Percentiles rank a stretch among this genome's conserved stretches.
Conservation (phyloP, 2,329 filamentous ascomycete species). For the Fusarium avenaceum region DNA sequence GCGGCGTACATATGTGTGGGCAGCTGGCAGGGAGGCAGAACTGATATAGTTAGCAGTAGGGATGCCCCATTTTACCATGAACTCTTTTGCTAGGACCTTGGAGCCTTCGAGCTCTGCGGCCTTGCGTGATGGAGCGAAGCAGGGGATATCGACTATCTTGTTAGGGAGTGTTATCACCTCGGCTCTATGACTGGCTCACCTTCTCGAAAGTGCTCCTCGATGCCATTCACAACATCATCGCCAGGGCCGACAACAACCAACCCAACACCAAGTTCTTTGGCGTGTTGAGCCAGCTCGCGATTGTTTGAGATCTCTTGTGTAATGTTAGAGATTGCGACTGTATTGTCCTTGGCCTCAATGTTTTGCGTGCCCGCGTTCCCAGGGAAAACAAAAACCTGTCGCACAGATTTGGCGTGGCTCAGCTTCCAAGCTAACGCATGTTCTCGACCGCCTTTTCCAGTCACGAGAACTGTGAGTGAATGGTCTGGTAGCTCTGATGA, state of each 20-base stretch:
- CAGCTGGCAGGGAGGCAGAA: slow-evolving; percentile 72
- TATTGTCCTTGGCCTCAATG: too few species aligned
- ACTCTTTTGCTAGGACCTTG: slow-evolving; percentile 84
- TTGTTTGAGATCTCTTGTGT: too few species aligned
- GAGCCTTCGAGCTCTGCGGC: slow-evolving; percentile 82
- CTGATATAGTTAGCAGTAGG: slow-evolving; percentile 80
- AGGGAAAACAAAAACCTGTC: slow-evolving; percentile 66
- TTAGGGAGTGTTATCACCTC: too few species aligned
- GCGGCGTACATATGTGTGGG: slow-evolving; percentile 71
- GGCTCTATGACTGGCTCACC: neutral
- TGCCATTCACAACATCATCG: slow-evolving; percentile 80
- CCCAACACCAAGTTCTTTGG: slow-evolving; percentile 72
- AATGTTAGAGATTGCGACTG: too few species aligned
- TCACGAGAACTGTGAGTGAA: slow-evolving; percentile 65
- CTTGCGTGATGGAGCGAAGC: slow-evolving; percentile 76
- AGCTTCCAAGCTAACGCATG: slow-evolving; percentile 84
- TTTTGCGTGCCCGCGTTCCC: slow-evolving; percentile 77
- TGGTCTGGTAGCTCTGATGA: too few species aligned
- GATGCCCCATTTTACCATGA: slow-evolving; percentile 80
- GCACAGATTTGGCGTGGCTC: slow-evolving; percentile 72
- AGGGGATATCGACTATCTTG: slow-evolving; percentile 64
- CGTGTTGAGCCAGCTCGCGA: slow-evolving; percentile 62
- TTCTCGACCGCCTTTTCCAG: slow-evolving; percentile 82
- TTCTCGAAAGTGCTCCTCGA: slow-evolving; percentile 72
- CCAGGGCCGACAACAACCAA: slow-evolving; percentile 82